phyloP scores from a whole-genome alignment of 2,329 filamentous ascomycete species.

The Colletotrichum neosansevieriae region DNA sequence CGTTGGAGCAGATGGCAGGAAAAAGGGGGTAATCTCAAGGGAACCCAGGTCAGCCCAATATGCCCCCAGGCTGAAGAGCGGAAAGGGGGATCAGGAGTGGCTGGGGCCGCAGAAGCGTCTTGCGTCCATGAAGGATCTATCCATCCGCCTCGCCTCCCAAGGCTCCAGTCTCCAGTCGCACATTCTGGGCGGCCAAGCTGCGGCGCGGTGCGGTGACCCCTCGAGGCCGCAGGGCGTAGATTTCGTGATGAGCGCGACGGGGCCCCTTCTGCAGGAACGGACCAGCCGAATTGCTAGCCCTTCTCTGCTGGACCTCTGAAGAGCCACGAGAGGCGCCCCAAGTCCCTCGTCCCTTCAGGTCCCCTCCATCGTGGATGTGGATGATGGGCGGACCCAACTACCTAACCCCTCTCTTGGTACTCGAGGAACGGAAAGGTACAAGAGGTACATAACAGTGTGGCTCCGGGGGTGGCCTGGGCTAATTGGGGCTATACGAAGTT shows the following conservation, averaged over 20 bases:
- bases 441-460: constrained; percentile 24
- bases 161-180: constrained; percentile 26
- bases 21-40: constrained; percentile 39
- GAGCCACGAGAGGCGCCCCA: neutral
- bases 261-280: constrained; percentile 37
- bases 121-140: constrained; percentile 37
- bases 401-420: constrained; percentile 34
- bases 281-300: constrained; percentile 35
- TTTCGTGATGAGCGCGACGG: constrained; percentile 37
- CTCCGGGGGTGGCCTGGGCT: constrained; percentile 37
- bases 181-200: constrained; percentile 10
- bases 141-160: constrained; percentile 38
- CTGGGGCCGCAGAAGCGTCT: constrained; percentile 32
- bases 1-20: constrained; percentile 25
- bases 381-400: constrained; percentile 1
- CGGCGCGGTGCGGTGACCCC: constrained; percentile 22
- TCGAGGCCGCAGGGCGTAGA: constrained; percentile 32
- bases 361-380: constrained; percentile 2
- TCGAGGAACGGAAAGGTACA: neutral
- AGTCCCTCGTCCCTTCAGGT: constrained; percentile 15
- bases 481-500: constrained; percentile 41
- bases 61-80: constrained; percentile 39
- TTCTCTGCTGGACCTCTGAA: neutral
- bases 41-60: constrained; percentile 38
- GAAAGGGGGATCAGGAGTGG: constrained; percentile 39